Percentiles rank a stretch among this genome's conserved stretches.
These are phyloP conservation scores for Emericellopsis atlantica DNA, from an alignment of 2,329 filamentous ascomycete genomes.

Conservation along the genomic window DNA sequence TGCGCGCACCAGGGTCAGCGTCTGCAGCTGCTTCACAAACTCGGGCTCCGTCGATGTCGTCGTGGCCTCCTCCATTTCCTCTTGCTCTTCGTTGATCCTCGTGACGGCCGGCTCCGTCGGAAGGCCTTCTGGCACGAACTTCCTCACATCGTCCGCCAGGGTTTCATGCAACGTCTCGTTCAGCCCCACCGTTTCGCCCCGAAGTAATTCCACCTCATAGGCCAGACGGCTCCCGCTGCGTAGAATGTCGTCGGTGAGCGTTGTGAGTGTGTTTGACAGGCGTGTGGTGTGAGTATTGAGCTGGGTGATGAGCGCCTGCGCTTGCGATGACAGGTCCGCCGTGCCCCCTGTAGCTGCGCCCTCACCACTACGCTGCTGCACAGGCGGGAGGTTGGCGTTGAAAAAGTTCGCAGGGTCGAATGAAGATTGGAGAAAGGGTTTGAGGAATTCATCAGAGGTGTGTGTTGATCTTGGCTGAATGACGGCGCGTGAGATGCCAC, in stretches of 20 bases:
- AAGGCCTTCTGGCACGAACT: constrained; percentile 51
- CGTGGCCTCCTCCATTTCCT: constrained; percentile 5
- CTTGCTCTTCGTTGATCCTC: constrained; percentile 7
- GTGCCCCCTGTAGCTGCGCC: constrained; percentile 25
- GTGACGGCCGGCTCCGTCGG: constrained; percentile 16
- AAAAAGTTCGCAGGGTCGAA: constrained; percentile 83
- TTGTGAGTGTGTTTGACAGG: constrained; percentile 68
- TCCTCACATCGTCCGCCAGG: constrained; percentile 57
- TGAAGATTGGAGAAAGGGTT: constrained; percentile 59
- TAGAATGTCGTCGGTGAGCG: constrained; percentile 89
- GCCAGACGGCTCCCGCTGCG: constrained; percentile 77
- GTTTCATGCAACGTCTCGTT: constrained; percentile 65
- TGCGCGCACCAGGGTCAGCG: constrained; percentile 65
- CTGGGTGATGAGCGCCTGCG: constrained; percentile 74
- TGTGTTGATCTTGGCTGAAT: constrained; percentile 43
- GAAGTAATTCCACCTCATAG: constrained; percentile 86
- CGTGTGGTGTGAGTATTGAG: constrained; percentile 81
- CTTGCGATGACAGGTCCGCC: constrained; percentile 65
- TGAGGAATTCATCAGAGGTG: constrained; percentile 58
- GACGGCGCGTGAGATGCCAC: constrained; percentile 21
- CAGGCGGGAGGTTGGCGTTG: constrained; percentile 62
- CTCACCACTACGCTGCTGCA: constrained; percentile 27
- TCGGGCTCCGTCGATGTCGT: constrained; percentile 33
- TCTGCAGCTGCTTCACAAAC: constrained; percentile 69
- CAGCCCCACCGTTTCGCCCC: constrained; percentile 76